Evolutionary conservation across 1,139 yeast species (phyloP).

Genomic region (Candida smagusa): DNA sequence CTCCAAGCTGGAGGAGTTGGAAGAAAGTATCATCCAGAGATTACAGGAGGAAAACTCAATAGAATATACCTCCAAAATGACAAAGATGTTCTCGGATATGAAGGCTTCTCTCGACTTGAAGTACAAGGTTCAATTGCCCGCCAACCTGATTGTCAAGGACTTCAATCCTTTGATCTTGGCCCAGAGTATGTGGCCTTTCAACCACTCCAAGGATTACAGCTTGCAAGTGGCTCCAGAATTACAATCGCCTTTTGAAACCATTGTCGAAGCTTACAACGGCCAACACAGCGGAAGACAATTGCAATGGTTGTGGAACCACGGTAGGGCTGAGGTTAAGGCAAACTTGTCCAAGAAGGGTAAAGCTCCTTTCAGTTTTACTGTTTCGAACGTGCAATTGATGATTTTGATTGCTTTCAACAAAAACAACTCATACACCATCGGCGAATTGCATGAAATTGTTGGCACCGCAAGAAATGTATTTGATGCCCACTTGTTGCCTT

Average conservation of each 20-base stretch:
- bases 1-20: conserved; percentile 79
- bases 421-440: conserved; percentile 53
- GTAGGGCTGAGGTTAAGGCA: conserved; percentile 91
- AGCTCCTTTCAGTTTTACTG: conserved; percentile 79
- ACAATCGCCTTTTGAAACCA: conserved; percentile 58
- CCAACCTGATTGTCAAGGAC: conserved; percentile 44
- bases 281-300: conserved; percentile 87
- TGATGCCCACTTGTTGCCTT: conserved; percentile 72
- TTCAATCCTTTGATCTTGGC: conserved; percentile 80
- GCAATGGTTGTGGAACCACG: conserved; percentile 95
- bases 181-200: conserved; percentile 87
- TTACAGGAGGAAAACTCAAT: conserved; percentile 87
- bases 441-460: conserved; percentile 63
- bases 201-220: conserved; percentile 40
- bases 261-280: conserved; percentile 64
- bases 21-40: conserved; percentile 80
- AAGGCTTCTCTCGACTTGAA: conserved; percentile 81
- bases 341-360: conserved; percentile 78
- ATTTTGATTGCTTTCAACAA: conserved; percentile 79
- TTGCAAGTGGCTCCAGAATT: conserved; percentile 53
- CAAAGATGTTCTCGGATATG: conserved; percentile 96
- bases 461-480: conserved; percentile 65
- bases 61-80: conserved; percentile 91
- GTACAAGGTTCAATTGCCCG: conserved; percentile 49
- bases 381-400: conserved; percentile 83